Conservation (phyloP, 2,329 filamentous ascomycete species). For the Podosphaera fusca region DNA sequence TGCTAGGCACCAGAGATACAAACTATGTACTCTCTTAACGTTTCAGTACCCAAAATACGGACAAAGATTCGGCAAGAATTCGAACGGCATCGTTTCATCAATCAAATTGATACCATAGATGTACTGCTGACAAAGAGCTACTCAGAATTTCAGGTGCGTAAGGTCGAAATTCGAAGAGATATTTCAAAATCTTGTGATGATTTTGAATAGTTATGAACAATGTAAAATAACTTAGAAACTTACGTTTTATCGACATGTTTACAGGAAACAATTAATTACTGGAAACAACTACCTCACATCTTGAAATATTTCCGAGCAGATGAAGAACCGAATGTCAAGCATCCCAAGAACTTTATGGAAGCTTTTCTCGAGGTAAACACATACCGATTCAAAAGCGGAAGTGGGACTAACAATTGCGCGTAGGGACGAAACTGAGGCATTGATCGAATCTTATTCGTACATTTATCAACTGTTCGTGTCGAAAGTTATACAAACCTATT, state of each 20-base stretch:
- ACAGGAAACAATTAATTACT: slow-evolving; percentile 96
- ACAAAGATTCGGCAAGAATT: slow-evolving; percentile 94
- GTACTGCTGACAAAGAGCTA: slow-evolving; percentile 79
- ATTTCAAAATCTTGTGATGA: not conserved
- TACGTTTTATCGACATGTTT: not conserved
- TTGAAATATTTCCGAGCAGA: slow-evolving; percentile 93
- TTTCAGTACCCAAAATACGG: slow-evolving; percentile 68
- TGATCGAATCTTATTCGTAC: slow-evolving; percentile 4
- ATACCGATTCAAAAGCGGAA: not conserved
- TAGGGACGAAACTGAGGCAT: slow-evolving; percentile 15
- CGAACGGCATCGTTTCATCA: slow-evolving; percentile 82
- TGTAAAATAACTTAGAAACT: not conserved
- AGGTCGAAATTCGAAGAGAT: not conserved
- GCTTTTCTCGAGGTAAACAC: slow-evolving; percentile 62
- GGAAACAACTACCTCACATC: slow-evolving; percentile 89
- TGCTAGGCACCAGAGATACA: slow-evolving; percentile 82
- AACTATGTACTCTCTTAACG: slow-evolving; percentile 82
- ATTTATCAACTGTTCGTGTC: not conserved
- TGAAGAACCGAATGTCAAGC: slow-evolving; percentile 47
- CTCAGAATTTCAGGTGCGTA: slow-evolving; percentile 68
- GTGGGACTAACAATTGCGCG: slow-evolving; percentile 1
- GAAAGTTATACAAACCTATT: not conserved
- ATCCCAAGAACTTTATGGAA: slow-evolving; percentile 79
- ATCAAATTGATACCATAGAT: slow-evolving; percentile 70
- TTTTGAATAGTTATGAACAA: not conserved